Evolutionary conservation across 2,329 filamentous ascomycete species (phyloP), one percentile per base, ranked within the genome.

Genomic region (Dothistroma pini): DNA sequence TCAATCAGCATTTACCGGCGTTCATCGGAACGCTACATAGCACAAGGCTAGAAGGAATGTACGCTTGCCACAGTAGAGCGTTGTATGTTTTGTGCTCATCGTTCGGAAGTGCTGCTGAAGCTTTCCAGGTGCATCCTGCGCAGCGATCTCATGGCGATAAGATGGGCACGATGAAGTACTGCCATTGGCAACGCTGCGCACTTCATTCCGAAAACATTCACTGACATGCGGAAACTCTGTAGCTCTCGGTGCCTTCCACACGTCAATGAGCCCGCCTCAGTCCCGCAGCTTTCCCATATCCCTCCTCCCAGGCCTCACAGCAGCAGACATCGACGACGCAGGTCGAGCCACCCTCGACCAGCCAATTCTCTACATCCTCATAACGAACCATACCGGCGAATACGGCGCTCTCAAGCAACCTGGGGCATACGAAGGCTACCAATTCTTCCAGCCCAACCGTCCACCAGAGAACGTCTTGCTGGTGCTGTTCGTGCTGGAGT

Each of bases 401-500:
- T 50, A 53, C 54, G 47, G 59, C 35, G 38, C 49, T 16, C 49
- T 58, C 19, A 58, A 54, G 3, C 55, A 58, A 49, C 21, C 55
- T 21, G 55, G 54, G 14, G 54, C 59, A 14, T 44, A 50, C 6
- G 55, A 61, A 38, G 55, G 59, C 12, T 58, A 61, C 38, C 47
- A 47, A 29, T 57, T 54, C 35, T 32, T 61, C 52, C 55, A 58
- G 29, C 47, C 55, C 14, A 50, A 61, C 55, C 54, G 29, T 22
- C 54, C 54, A 16, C 58, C 58, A 38, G 58, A 48, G 19, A 61
- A 58, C 22, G 38, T 53, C 48, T 56, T 51, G 19, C 35, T 47
- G 22, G 59, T 47, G 25, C 44, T 47, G 9, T 61, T 61, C 55
- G 50, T 61, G 14, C 19, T 51, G 35, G 47, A 61, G 55, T 38